A percentile compares a stretch with the other conserved stretches of the same genome.
Conservation (phyloP, 805 yeast species). For the Candida loeiensis region DNA sequence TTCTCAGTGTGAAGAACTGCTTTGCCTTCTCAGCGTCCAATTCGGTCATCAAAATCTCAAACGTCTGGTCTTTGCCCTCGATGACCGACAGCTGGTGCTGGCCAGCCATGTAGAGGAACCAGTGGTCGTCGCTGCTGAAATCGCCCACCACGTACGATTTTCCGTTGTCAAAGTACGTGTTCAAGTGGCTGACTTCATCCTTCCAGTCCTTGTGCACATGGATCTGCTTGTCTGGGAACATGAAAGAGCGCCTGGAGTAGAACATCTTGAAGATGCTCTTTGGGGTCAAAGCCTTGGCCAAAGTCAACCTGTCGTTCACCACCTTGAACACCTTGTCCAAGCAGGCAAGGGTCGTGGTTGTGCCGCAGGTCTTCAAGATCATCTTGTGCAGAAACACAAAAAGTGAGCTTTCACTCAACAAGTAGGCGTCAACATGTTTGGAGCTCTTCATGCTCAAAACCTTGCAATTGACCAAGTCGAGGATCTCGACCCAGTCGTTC, state of each 20-base stretch:
- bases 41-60: conserved; percentile 90
- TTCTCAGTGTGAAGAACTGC: conserved; percentile 56
- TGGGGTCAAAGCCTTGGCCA: conserved; percentile 17
- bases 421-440: conserved; percentile 68
- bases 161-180: conserved; percentile 60
- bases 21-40: conserved; percentile 54
- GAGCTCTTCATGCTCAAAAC: conserved; percentile 76
- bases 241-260: conserved; percentile 86
- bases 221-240: conserved; percentile 85
- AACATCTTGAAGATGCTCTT: conserved; percentile 61
- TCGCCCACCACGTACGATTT: conserved; percentile 72
- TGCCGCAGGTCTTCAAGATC: conserved; percentile 92
- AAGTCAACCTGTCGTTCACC: conserved; percentile 18
- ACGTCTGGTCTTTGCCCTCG: conserved; percentile 46
- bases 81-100: conserved; percentile 3
- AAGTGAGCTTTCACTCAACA: conserved; percentile 83
- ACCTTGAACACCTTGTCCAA: conserved; percentile 57
- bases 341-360: conserved; percentile 85
- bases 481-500: conserved; percentile 63
- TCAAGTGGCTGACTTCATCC: conserved; percentile 69
- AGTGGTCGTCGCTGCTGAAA: conserved; percentile 74
- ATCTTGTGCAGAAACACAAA: conserved; percentile 85
- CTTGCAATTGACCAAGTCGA: conserved; percentile 85
- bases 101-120: conserved; percentile 82
- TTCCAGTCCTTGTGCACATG: conserved; percentile 83